These are phyloP conservation scores for Trypanosoma lewisi DNA, from an alignment of 208 protist genomes.

Conservation along the genomic window DNA sequence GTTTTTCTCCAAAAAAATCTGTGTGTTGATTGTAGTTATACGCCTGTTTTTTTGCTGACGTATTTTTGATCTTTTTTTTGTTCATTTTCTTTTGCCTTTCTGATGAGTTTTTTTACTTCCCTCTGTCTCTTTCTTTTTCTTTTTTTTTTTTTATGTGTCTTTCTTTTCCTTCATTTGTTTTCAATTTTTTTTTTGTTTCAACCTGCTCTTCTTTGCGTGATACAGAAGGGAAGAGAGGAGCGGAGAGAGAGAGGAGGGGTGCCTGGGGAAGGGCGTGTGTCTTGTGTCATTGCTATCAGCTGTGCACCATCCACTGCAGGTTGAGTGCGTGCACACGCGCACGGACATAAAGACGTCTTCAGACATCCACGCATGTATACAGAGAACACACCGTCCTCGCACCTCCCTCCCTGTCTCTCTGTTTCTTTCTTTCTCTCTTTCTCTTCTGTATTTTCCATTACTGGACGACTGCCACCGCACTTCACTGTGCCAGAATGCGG, in stretches of 20 bases:
- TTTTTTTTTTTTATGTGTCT: slow-evolving; percentile 9
- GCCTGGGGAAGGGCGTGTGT: not conserved
- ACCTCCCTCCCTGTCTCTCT: not conserved
- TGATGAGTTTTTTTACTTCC: not conserved
- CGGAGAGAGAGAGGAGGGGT: no score
- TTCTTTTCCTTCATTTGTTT: slow-evolving; percentile 7
- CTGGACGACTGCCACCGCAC: not conserved
- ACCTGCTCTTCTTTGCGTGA: not conserved
- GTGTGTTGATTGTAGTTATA: no score
- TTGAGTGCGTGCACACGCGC: not conserved
- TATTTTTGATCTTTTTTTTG: not conserved
- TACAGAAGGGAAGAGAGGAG: not conserved
- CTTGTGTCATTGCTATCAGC: not conserved
- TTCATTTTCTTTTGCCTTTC: not conserved
- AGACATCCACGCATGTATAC: not conserved
- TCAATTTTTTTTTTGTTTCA: not conserved
- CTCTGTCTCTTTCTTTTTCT: slow-evolving; percentile 15
- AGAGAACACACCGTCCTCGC: not conserved
- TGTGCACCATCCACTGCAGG: no score
- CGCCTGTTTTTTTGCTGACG: no score
- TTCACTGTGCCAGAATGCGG: no score
- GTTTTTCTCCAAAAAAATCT: no score
- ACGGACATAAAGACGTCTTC: not conserved
- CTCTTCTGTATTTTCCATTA: no score
- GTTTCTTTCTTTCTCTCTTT: not conserved